Percentiles rank a stretch among this genome's conserved stretches.
Evolutionary conservation across 352 stramenopile species (phyloP).

Genomic region (Pythium utonaiense): DNA sequence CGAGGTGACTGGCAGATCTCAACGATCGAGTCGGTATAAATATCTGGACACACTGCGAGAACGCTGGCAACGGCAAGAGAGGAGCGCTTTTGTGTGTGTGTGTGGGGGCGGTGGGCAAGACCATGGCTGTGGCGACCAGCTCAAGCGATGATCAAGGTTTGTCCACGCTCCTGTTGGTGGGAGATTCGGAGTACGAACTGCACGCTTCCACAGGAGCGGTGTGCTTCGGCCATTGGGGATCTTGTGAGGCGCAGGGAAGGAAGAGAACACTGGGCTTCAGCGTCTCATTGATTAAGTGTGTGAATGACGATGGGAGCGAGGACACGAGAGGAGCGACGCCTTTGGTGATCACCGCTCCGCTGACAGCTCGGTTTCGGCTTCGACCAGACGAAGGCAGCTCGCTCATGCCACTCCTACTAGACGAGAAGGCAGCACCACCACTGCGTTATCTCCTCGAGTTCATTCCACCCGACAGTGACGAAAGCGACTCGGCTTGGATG

Average conservation of each 20-base stretch:
- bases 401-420: constrained; percentile 29
- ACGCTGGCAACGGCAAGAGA: not conserved
- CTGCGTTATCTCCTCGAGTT: constrained; percentile 41
- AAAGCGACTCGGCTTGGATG: constrained; percentile 43
- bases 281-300: not conserved
- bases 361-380: constrained; percentile 41
- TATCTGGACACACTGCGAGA: not conserved
- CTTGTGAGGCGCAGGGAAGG: constrained; percentile 9
- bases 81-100: not conserved
- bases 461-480: constrained; percentile 29
- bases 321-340: constrained; percentile 18
- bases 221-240: constrained; percentile 23
- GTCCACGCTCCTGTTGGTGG: constrained; percentile 34
- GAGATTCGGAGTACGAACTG: constrained; percentile 32
- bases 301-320: not conserved
- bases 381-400: not conserved
- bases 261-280: not conserved
- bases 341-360: constrained; percentile 46
- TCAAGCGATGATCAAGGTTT: not conserved
- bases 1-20: not conserved
- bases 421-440: not conserved
- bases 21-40: not conserved
- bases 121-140: not conserved
- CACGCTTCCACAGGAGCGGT: constrained; percentile 16
- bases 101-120: not conserved